Percentiles rank a stretch among this genome's conserved stretches.
These are phyloP conservation scores for Parmelia sp. DNA, from an alignment of 495 filamentous ascomycete genomes.

Conservation along the genomic window DNA sequence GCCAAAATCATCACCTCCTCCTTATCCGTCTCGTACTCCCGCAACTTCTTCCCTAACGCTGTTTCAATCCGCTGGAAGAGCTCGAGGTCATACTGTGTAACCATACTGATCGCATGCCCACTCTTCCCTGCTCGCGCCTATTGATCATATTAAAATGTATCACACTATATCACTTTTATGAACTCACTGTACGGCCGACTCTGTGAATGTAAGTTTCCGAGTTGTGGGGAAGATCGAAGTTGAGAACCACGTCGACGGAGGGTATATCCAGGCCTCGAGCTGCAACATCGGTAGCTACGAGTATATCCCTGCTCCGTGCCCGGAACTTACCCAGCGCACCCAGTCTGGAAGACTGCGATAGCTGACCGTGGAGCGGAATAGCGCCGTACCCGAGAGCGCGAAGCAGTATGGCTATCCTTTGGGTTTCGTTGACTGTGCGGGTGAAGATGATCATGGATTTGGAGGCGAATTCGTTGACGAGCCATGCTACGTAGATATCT, in stretches of 20 bases:
- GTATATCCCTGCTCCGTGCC: conserved; percentile 64
- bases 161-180: no score
- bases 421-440: conserved; percentile 86
- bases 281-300: conserved; percentile 94
- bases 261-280: conserved; percentile 94
- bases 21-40: conserved; percentile 60
- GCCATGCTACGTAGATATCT: conserved; percentile 79
- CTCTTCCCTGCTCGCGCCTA: conserved; percentile 80
- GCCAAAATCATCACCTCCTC: conserved; percentile 86
- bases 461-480: conserved; percentile 80
- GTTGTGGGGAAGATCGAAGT: conserved; percentile 75
- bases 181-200: conserved; percentile 91
- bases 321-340: conserved; percentile 86
- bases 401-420: conserved; percentile 73
- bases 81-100: conserved; percentile 91
- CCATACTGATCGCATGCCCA: conserved; percentile 72
- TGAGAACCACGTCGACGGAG: conserved; percentile 80
- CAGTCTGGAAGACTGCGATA: conserved; percentile 76
- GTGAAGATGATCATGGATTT: conserved; percentile 83
- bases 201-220: conserved; percentile 93
- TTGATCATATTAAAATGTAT: no score
- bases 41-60: conserved; percentile 68
- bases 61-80: conserved; percentile 78
- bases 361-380: conserved; percentile 85
- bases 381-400: conserved; percentile 74